Evolutionary conservation across 2,329 filamentous ascomycete genomes (phyloP), one percentile per base, ranked within the genome.

Genomic region (Trichoderma sp.): DNA sequence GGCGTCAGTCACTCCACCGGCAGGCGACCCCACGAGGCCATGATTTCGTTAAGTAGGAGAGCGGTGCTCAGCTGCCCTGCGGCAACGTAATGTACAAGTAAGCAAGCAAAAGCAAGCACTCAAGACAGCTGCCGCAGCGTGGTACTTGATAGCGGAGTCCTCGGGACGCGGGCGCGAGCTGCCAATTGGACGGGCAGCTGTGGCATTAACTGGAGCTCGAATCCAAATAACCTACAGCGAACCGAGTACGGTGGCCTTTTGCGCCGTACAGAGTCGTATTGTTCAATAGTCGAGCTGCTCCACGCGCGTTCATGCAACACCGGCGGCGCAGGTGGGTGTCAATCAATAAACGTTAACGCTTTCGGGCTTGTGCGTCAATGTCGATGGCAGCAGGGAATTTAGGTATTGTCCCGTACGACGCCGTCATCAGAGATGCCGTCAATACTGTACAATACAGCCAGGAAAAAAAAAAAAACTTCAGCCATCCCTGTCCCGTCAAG

Each of bases 251-350:
- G 10, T 37, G 49, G 49, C 32, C 26, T 32, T 51, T 49, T 46
- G 46, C 18, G 30, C 54, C 30, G 32, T 63, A 52, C 43, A 55
- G 34, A 39, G 60, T 28, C 30, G 60, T 52, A 54, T 64, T 55
- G 18, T 55, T 39, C 49, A 54, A 64, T 54, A 64, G 14, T 66
- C 26, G 39, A 66, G 52, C 60, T 55, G 49, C 49, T 43, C 60
- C 60, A 64, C 60, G 60, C 32, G 52, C 51, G 28, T 49, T 58
- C 63, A 66, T 66, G 63, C 34, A 59, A 66, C 63, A 59, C 63
- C 63, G 39, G 39, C 63, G 60, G 60, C 32, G 30, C 60, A 28
- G 60, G 32, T 54, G 63, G 63, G 63, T 46, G 13, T 49, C 26
- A 32, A 49, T 49, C 28, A 28, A 39, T 37, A 43, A 43, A 30